Evolutionary conservation across 1,284 basidiomycete genomes (phyloP).

Genomic region (Apiotrichum montevideense): DNA sequence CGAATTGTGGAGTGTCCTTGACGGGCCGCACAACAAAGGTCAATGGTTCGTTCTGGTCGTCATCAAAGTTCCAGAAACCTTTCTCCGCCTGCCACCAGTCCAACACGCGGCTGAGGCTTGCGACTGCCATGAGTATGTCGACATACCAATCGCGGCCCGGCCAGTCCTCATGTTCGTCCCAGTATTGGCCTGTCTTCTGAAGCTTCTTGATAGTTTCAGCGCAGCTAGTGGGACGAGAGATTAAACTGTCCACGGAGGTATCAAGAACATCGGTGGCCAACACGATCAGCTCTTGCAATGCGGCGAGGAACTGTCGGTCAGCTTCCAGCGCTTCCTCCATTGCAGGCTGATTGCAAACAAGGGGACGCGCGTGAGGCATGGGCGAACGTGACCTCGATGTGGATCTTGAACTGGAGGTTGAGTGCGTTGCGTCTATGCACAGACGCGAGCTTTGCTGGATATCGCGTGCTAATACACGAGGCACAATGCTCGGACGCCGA

Average conservation of each 20-base stretch:
- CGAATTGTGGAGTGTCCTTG: slow-evolving; percentile 24
- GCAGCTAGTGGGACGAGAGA: slow-evolving; percentile 75
- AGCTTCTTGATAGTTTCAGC: slow-evolving; percentile 81
- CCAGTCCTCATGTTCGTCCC: slow-evolving; percentile 98
- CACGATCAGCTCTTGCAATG: slow-evolving; percentile 88
- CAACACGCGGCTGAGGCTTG: slow-evolving; percentile 88
- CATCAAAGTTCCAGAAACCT: slow-evolving; percentile 97
- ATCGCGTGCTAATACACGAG: slow-evolving; percentile 33
- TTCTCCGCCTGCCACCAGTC: slow-evolving; percentile 99
- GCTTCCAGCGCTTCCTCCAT: slow-evolving; percentile 18
- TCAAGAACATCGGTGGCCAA: slow-evolving; percentile 94
- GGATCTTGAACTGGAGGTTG: slow-evolving; percentile 82
- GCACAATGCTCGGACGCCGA: slow-evolving; percentile 35
- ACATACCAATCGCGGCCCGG: slow-evolving; percentile 98
- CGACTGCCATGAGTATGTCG: slow-evolving; percentile 91
- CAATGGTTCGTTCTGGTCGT: slow-evolving; percentile 67
- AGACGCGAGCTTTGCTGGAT: neutral
- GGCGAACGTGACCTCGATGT: slow-evolving; percentile 94
- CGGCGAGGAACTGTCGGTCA: slow-evolving; percentile 59
- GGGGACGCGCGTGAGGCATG: slow-evolving; percentile 62
- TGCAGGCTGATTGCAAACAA: slow-evolving; percentile 13
- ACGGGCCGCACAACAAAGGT: slow-evolving; percentile 80
- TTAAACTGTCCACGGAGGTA: slow-evolving; percentile 78
- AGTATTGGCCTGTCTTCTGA: slow-evolving; percentile 82
- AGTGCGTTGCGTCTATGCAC: slow-evolving; percentile 31